Evolutionary conservation across 345 rosid genomes (phyloP).

Genomic region (Lepidium didymum): DNA sequence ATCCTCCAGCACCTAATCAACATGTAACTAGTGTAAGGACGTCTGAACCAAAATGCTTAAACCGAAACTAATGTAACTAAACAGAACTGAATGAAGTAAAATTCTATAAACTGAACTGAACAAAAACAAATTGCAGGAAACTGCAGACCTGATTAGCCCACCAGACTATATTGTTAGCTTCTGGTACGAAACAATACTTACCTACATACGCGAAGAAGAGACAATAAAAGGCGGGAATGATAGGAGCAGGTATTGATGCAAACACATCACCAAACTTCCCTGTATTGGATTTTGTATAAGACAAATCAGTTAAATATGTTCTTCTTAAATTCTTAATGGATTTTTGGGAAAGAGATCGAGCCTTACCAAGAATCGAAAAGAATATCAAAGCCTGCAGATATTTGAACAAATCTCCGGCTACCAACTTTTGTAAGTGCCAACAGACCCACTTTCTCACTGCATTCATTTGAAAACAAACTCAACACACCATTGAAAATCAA

Average conservation of each 20-base stretch:
- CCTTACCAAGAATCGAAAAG: constrained; percentile 88
- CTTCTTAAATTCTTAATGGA: not conserved
- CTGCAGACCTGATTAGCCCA: not conserved
- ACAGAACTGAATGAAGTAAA: too few species aligned
- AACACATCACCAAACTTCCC: constrained; percentile 96
- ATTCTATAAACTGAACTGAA: too few species aligned
- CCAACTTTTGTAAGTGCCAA: constrained; percentile 86
- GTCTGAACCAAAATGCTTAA: not conserved
- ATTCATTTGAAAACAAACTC: not conserved
- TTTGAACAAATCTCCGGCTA: constrained; percentile 92
- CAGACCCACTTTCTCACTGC: constrained; percentile 92
- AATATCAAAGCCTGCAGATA: constrained; percentile 96
- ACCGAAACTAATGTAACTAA: not conserved
- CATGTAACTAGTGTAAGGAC: not conserved
- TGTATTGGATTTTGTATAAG: constrained; percentile 19
- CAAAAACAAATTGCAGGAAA: not conserved
- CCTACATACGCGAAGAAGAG: constrained; percentile 93
- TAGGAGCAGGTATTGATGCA: constrained; percentile 88
- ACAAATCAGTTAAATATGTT: not conserved
- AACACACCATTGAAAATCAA: not conserved
- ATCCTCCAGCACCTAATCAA: constrained; percentile 77
- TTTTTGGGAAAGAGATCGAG: not conserved
- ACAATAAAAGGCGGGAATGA: constrained; percentile 72
- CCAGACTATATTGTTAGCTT: not conserved
- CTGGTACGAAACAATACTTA: constrained; percentile 26